Percentiles rank a stretch among this genome's conserved stretches.
Evolutionary conservation across 192 early-diverging fungal genomes (phyloP).

Genomic region (Allomyces arbusculus): DNA sequence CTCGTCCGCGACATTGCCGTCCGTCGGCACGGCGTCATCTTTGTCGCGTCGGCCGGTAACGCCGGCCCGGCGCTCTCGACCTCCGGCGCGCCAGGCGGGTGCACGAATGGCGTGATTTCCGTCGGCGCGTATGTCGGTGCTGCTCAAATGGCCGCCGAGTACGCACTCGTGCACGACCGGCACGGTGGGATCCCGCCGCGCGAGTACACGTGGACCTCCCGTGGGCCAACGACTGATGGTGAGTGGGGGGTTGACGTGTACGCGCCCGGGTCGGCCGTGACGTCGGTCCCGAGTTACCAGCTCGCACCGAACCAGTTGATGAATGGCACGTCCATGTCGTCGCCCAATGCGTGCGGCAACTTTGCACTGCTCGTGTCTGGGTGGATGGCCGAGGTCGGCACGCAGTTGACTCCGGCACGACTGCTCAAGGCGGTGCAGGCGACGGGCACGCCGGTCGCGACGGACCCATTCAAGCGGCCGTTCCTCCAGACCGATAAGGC

Average conservation of each 20-base stretch:
- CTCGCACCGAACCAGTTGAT: conserved; percentile 43
- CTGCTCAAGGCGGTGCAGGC: conserved; percentile 55
- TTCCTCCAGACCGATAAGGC: conserved; percentile 76
- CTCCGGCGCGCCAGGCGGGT: conserved; percentile 62
- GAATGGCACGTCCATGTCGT: conserved; percentile 94
- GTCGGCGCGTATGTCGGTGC: conserved; percentile 81
- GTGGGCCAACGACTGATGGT: conserved; percentile 73
- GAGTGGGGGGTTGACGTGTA: conserved; percentile 58
- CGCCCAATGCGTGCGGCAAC: conserved; percentile 75
- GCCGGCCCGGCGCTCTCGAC: conserved; percentile 75
- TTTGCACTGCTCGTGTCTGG: conserved; percentile 66
- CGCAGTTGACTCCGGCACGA: conserved; percentile 65
- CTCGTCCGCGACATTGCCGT: conserved; percentile 62
- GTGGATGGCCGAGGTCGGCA: conserved; percentile 39
- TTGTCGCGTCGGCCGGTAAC: conserved; percentile 81
- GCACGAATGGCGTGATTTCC: conserved; percentile 47
- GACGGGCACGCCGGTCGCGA: conserved; percentile 45
- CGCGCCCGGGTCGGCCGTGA: conserved; percentile 81
- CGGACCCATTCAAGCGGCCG: conserved; percentile 49
- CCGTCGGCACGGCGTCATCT: conserved; percentile 58
- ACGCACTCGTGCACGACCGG: conserved; percentile 58
- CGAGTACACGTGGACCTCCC: conserved; percentile 65
- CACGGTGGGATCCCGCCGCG: conserved; percentile 31
- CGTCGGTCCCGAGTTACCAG: conserved; percentile 67
- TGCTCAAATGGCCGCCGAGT: conserved; percentile 67